Evolutionary conservation across 352 stramenopile genomes (phyloP).

Genomic region (Globisporangium sylvaticum): DNA sequence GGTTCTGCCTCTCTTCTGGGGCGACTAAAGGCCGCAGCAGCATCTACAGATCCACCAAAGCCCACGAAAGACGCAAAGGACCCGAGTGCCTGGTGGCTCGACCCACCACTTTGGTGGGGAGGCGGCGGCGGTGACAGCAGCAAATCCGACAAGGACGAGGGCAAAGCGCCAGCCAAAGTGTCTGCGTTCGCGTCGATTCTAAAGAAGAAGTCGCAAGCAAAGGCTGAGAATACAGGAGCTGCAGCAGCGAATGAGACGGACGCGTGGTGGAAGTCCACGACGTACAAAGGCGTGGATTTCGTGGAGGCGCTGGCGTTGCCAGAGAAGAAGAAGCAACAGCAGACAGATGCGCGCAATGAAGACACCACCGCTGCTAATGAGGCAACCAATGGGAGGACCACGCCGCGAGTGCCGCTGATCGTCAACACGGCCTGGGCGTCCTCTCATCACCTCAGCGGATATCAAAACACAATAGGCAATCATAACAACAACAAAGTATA

Average conservation of each 20-base stretch:
- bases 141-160: conserved; percentile 23
- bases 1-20: neutral
- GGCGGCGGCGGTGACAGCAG: neutral
- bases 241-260: conserved; percentile 21
- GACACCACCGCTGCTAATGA: neutral
- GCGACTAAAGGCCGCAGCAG: conserved; percentile 4
- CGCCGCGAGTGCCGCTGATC: conserved; percentile 30
- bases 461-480: neutral
- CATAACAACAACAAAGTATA: neutral
- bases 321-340: conserved; percentile 17
- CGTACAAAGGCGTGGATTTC: conserved; percentile 78
- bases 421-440: conserved; percentile 42
- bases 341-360: neutral
- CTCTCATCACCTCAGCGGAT: conserved; percentile 11
- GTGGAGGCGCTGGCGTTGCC: conserved; percentile 25
- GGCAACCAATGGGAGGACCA: conserved; percentile 2
- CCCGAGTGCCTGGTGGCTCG: conserved; percentile 53
- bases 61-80: conserved; percentile 13
- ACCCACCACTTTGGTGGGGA: conserved; percentile 68
- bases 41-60: neutral
- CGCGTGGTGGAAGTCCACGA: conserved; percentile 63
- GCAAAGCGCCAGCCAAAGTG: conserved; percentile 20
- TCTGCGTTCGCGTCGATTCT: conserved; percentile 19
- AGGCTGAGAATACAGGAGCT: neutral
- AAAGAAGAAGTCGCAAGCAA: conserved; percentile 23